These are phyloP conservation scores for Pseudocercospora eumusae DNA, from an alignment of 2,329 filamentous ascomycete species.

Conservation along the genomic window DNA sequence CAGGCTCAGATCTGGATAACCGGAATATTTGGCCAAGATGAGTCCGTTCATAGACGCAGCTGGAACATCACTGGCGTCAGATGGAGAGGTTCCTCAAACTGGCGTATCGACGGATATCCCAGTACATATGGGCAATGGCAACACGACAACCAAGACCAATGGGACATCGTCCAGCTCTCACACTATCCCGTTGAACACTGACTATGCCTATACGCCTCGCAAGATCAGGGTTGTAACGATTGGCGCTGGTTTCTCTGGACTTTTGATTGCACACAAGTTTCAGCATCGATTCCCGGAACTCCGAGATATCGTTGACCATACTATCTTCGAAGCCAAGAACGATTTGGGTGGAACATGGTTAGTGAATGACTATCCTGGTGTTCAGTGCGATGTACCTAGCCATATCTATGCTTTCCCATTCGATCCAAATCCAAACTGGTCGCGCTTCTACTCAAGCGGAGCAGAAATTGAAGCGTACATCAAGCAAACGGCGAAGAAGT, in stretches of 20 bases:
- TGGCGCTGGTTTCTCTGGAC: slow-evolving; percentile 17
- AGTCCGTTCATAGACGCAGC: slow-evolving; percentile 1
- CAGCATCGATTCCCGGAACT: slow-evolving; percentile 12
- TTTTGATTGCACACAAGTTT: slow-evolving; percentile 12
- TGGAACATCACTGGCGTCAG: background rate
- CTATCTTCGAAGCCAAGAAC: slow-evolving; percentile 9
- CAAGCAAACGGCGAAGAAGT: slow-evolving; percentile 41
- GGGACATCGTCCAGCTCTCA: background rate
- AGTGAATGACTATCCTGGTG: slow-evolving; percentile 12
- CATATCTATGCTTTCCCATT: slow-evolving; percentile 18
- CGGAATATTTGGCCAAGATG: background rate
- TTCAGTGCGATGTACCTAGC: slow-evolving; percentile 13
- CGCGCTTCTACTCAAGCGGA: slow-evolving; percentile 42
- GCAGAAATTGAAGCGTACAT: slow-evolving; percentile 46
- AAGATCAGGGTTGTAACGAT: slow-evolving; percentile 14
- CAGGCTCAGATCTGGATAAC: background rate
- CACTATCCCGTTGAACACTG: slow-evolving; percentile 3
- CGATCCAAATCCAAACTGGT: slow-evolving; percentile 20
- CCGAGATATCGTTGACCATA: background rate
- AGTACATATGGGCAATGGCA: background rate
- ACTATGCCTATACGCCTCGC: slow-evolving; percentile 8
- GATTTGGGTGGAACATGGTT: slow-evolving; percentile 18
- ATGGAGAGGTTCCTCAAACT: background rate
- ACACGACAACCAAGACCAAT: background rate
- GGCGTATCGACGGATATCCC: background rate